Evolutionary conservation across 2,329 filamentous ascomycete species (phyloP).

Genomic region (Ophiostoma montium): DNA sequence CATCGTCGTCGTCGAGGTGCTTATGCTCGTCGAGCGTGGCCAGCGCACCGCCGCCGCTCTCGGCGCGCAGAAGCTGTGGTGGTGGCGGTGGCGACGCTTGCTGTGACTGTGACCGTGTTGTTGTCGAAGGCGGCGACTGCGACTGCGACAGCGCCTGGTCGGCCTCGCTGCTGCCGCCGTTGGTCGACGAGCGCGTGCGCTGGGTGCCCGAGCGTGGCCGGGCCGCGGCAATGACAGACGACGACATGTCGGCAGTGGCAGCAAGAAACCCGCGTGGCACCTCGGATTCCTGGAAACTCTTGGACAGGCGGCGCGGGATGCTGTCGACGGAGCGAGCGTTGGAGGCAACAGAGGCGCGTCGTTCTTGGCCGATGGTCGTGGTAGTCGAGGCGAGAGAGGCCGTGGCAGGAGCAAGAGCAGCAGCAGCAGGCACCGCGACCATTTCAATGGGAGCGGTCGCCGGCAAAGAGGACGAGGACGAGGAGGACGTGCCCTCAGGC

Average conservation of each 20-base stretch:
- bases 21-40: constrained; percentile 8
- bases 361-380: constrained; percentile 5
- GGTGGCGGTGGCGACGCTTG: neutral
- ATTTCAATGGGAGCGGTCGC: constrained; percentile 4
- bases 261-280: constrained; percentile 33
- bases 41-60: neutral
- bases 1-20: neutral
- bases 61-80: neutral
- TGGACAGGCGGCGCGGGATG: constrained; percentile 12
- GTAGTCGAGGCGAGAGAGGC: neutral
- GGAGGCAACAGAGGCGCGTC: constrained; percentile 12
- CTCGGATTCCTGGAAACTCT: constrained; percentile 29
- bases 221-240: constrained; percentile 20
- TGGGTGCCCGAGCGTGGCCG: constrained; percentile 6
- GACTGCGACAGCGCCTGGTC: constrained; percentile 1
- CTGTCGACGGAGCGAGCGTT: constrained; percentile 6
- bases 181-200: constrained; percentile 6
- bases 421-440: no score
- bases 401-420: no score
- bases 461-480: neutral
- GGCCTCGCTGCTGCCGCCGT: constrained; percentile 2
- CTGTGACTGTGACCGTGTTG: no score
- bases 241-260: constrained; percentile 31
- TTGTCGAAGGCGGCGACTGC: neutral
- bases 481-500: constrained; percentile 2